A percentile compares a stretch with the other conserved stretches of the same genome.
Evolutionary conservation across 2,329 filamentous ascomycete species (phyloP).

Genomic region (Monosporascus sp.): DNA sequence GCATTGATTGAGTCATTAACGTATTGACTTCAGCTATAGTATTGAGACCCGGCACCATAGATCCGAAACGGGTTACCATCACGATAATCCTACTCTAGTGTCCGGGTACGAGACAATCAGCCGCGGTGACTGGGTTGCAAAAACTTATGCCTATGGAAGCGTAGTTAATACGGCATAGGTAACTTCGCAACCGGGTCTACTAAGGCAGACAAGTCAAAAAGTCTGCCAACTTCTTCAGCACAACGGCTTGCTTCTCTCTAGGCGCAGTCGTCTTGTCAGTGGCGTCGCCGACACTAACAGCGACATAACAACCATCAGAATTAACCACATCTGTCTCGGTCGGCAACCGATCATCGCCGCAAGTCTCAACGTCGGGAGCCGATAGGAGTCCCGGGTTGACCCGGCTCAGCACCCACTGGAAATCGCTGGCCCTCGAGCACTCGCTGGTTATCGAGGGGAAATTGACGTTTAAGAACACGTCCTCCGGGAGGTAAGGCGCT

Average conservation of each 20-base stretch:
- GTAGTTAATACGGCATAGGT: too few relatives aligned
- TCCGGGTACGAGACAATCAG: too few relatives aligned
- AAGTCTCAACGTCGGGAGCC: slow-evolving; percentile 50
- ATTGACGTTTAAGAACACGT: slow-evolving; percentile 64
- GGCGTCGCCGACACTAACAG: slow-evolving; percentile 58
- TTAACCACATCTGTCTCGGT: slow-evolving; percentile 50
- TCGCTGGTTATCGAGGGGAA: slow-evolving; percentile 47
- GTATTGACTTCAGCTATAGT: too few relatives aligned
- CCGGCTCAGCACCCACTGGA: slow-evolving; percentile 59
- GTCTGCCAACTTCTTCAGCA: slow-evolving; percentile 43
- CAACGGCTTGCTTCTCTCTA: slow-evolving; percentile 43
- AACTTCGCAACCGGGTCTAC: too few relatives aligned
- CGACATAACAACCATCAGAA: slow-evolving; percentile 51
- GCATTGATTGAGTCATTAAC: too few relatives aligned
- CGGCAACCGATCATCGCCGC: slow-evolving; percentile 49
- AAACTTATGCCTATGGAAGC: too few relatives aligned
- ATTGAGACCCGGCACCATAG: too few relatives aligned
- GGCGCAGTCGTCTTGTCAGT: slow-evolving; percentile 54
- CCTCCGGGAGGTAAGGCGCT: slow-evolving; percentile 55
- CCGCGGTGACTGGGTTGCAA: too few relatives aligned
- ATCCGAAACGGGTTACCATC: too few relatives aligned
- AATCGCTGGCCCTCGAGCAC: slow-evolving; percentile 48
- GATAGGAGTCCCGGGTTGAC: slow-evolving; percentile 52
- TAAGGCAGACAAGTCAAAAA: slow-evolving; percentile 42
- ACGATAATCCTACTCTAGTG: too few relatives aligned